phyloP scores from a whole-genome alignment of 2,329 filamentous ascomycete species.

The Lecanoromycetidae sp. region DNA sequence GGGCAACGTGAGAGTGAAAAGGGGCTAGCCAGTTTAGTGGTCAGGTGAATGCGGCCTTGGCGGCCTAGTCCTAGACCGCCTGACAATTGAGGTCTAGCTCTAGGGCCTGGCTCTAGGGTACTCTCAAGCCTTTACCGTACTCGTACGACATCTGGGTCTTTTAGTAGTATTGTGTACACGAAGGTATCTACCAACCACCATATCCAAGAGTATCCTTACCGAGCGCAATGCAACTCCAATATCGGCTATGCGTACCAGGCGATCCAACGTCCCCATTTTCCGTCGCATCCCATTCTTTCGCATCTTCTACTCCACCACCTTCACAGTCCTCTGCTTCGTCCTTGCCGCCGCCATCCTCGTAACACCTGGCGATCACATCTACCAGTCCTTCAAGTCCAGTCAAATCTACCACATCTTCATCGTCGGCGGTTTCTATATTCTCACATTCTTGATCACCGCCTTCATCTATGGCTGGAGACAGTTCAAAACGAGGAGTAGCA shows the following conservation, averaged over 20 bases:
- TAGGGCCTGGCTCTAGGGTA: no score
- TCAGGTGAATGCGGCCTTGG: no score
- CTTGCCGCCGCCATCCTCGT: constrained; percentile 63
- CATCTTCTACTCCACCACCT: constrained; percentile 70
- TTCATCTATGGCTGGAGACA: constrained; percentile 75
- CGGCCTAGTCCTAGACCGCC: no score
- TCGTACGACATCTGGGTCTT: no score
- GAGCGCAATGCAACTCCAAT: background rate
- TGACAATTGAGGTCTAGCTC: no score
- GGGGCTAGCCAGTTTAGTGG: no score
- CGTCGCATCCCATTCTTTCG: constrained; percentile 44
- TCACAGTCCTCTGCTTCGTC: constrained; percentile 62
- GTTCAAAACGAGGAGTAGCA: constrained; percentile 68
- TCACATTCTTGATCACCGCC: constrained; percentile 56
- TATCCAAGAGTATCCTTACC: background rate
- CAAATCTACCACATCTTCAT: constrained; percentile 75
- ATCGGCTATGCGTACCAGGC: constrained; percentile 4
- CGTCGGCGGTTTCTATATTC: constrained; percentile 61
- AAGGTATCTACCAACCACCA: background rate
- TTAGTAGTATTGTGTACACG: no score
- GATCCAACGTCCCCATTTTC: no score
- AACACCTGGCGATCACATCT: constrained; percentile 69
- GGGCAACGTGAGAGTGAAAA: no score
- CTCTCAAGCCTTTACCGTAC: no score
- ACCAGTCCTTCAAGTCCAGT: constrained; percentile 54